Evolutionary conservation across 2,329 filamentous ascomycete species (phyloP).

Genomic region (Aspergillus sp.): DNA sequence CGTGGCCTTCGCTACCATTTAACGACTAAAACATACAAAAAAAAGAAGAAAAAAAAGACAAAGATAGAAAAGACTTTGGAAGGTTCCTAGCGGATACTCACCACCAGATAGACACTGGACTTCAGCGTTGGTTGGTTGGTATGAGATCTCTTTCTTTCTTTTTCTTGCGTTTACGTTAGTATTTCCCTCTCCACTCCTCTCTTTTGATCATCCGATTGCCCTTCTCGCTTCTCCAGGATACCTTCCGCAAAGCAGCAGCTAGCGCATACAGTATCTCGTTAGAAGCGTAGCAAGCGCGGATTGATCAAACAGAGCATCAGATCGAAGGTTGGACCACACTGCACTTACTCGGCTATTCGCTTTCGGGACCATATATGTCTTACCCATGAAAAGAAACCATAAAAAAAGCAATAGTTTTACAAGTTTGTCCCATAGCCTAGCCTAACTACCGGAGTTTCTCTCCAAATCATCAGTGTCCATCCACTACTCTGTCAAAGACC

Average conservation of each 20-base stretch:
- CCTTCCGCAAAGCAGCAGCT: neutral
- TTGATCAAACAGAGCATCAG: neutral
- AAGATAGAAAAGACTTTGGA: neutral
- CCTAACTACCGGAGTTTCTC: neutral
- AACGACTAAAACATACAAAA: neutral
- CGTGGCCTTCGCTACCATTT: too few species aligned
- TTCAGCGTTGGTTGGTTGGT: conserved; percentile 3
- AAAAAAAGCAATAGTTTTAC: neutral
- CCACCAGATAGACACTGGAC: neutral
- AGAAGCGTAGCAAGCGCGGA: neutral
- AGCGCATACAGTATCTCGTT: neutral
- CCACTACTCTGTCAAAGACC: neutral
- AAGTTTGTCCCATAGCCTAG: neutral
- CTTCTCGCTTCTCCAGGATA: neutral
- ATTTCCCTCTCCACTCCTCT: neutral
- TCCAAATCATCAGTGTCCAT: neutral
- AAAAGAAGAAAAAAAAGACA: neutral
- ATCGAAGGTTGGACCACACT: neutral
- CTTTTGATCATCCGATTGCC: neutral
- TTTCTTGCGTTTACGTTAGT: neutral
- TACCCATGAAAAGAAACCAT: neutral
- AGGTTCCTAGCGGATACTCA: neutral
- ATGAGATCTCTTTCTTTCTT: conserved; percentile 3
- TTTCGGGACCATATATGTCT: neutral
- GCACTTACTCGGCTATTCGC: neutral